Evolutionary conservation across 768 basidiomycete genomes (phyloP).

Genomic region (Phaeotremella skinneri): DNA sequence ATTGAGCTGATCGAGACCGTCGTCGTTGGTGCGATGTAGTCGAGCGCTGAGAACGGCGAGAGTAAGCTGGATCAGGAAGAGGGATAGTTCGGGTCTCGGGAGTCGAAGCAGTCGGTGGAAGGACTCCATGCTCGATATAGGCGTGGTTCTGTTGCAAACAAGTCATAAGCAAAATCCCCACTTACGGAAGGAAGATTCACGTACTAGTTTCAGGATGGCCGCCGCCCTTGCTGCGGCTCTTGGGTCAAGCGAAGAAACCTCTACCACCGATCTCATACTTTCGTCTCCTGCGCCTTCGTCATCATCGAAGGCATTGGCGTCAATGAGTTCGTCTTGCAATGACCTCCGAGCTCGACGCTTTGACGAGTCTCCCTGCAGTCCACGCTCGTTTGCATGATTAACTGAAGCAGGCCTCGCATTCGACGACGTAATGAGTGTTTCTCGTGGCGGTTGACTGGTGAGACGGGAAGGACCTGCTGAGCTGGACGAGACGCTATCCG

Average conservation of each 20-base stretch:
- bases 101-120: conserved; percentile 16
- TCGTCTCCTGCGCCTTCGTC: conserved; percentile 27
- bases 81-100: not conserved
- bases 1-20: conserved; percentile 9
- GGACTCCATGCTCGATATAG: conserved; percentile 67
- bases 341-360: conserved; percentile 4
- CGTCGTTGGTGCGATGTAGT: conserved; percentile 3
- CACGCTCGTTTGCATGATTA: not conserved
- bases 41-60: not conserved
- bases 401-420: not conserved
- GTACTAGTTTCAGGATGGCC: conserved; percentile 84
- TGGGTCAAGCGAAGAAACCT: conserved; percentile 80
- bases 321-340: conserved; percentile 15
- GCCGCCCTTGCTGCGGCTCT: conserved; percentile 86
- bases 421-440: not conserved
- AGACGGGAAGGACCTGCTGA: not conserved
- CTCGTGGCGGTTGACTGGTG: not conserved
- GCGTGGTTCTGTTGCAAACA: conserved; percentile 68
- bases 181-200: conserved; percentile 30
- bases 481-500: too few relatives aligned
- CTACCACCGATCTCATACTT: conserved; percentile 61
- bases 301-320: conserved; percentile 11
- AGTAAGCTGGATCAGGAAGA: not conserved
- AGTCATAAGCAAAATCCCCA: conserved; percentile 7
- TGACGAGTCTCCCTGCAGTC: not conserved